Evolutionary conservation across 1,284 basidiomycete genomes (phyloP), one percentile per base, ranked within the genome.

Genomic region (Irpex sp.): DNA sequence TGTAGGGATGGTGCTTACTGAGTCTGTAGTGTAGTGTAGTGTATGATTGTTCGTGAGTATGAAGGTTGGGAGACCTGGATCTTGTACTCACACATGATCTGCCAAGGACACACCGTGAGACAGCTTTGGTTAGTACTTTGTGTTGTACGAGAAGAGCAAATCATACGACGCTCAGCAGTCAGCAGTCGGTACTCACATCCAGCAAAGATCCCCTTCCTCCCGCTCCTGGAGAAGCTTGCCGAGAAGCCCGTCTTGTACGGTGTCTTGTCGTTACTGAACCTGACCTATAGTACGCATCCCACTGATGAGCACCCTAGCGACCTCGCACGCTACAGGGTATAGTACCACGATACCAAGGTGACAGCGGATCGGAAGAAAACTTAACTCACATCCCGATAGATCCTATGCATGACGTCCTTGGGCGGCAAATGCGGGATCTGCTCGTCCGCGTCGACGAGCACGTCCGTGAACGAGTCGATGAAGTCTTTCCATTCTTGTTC

Each of bases 181-280:
- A 3, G 21, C 3, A 26, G 21, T 26, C 21, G n/a, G 39, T n/a
- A 79, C 90, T 76, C 69, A 93, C 92, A 92, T 57, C 78, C 77
- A 21, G 92, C 88, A 70, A 92, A 93, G 17, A 85, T 84, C 0
- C 92, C 90, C 68, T 94, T 94, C 59, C 88, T 77, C 1, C 93
- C 93, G 59, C 88, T 89, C 60, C 93, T 78, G 6, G 92, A 93
- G 69, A 93, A 91, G 64, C 85, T 89, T 0, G 89, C 91, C 3
- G 88, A 88, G 49, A 97, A 85, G 4, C 82, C 82, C 3, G 78
- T 84, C 77, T 97, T 97, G 79, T 97, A 97, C 0, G 95, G 95
- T 2, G 95, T 96, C 77, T 94, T 94, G 72, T 95, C 91, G 64
- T 94, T 94, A 70, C 92, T 93, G 75, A 97, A 97, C n/a, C 95